These are phyloP conservation scores for Asparagopsis taxiformis DNA, from an alignment of 31 red algal genomes.

Conservation along the genomic window DNA sequence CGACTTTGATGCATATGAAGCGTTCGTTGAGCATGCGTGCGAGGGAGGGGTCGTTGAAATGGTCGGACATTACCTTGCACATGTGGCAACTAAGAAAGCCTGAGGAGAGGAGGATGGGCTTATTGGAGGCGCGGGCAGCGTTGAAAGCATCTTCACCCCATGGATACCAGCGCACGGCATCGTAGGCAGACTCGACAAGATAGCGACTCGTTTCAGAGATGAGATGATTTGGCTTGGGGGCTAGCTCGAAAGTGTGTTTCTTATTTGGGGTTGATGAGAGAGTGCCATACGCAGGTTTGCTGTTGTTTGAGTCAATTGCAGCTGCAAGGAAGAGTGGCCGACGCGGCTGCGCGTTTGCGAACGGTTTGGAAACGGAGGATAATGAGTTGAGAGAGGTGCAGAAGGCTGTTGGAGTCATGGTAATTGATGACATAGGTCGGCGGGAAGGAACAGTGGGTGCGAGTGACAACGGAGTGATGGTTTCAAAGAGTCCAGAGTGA, in stretches of 20 bases:
- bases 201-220: conserved; percentile 74
- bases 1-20: conserved; percentile 87
- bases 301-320: no score
- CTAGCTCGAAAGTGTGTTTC: no score
- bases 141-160: conserved; percentile 85
- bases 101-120: conserved; percentile 78
- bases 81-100: conserved; percentile 85
- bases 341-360: no score
- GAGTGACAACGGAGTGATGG: not conserved
- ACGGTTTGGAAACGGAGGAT: not conserved
- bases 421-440: not conserved
- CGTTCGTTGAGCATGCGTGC: conserved; percentile 63
- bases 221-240: conserved; percentile 56
- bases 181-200: conserved; percentile 69
- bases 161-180: conserved; percentile 82
- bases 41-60: conserved; percentile 65
- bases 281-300: not conserved
- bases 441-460: not conserved
- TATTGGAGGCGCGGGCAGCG: conserved; percentile 49
- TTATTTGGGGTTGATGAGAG: no score
- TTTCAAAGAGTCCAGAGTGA: no score
- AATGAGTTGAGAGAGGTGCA: not conserved
- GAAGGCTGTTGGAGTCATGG: not conserved
- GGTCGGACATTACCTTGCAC: conserved; percentile 73
- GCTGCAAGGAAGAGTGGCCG: no score